A percentile compares a stretch with the other conserved stretches of the same genome.
Evolutionary conservation across 352 stramenopile genomes (phyloP).

Genomic region (Phytophthora lateralis): DNA sequence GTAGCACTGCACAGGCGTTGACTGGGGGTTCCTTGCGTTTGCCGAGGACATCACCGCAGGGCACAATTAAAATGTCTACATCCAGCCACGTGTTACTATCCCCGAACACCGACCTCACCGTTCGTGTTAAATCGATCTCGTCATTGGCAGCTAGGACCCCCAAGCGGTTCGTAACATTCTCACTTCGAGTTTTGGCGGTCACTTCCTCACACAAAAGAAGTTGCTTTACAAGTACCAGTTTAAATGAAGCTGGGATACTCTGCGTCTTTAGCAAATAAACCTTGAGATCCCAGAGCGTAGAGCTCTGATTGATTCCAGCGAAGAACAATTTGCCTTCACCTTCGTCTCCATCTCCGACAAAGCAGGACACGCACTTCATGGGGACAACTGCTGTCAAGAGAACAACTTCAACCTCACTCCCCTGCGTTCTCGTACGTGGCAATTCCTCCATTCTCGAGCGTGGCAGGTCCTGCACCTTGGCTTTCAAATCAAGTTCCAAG

Average conservation of each 20-base stretch:
- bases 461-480: no score
- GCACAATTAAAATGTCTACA: background rate
- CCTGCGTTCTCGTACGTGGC: no score
- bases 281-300: background rate
- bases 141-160: background rate
- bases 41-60: background rate
- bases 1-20: background rate
- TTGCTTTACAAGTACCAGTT: no score
- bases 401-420: no score
- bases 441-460: no score
- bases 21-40: background rate
- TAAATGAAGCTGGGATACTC: background rate
- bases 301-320: background rate
- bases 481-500: background rate
- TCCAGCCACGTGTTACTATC: background rate
- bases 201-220: background rate
- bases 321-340: background rate
- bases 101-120: constrained; percentile 1
- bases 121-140: background rate
- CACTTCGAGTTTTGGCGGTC: background rate
- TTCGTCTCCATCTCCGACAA: no score
- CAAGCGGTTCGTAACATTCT: background rate
- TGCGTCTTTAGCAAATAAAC: background rate
- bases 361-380: background rate
- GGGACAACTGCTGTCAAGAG: no score